These are phyloP conservation scores for Brachypodium distachyon DNA, from an alignment of 202 grass and related monocot genomes.

Conservation along the genomic window DNA sequence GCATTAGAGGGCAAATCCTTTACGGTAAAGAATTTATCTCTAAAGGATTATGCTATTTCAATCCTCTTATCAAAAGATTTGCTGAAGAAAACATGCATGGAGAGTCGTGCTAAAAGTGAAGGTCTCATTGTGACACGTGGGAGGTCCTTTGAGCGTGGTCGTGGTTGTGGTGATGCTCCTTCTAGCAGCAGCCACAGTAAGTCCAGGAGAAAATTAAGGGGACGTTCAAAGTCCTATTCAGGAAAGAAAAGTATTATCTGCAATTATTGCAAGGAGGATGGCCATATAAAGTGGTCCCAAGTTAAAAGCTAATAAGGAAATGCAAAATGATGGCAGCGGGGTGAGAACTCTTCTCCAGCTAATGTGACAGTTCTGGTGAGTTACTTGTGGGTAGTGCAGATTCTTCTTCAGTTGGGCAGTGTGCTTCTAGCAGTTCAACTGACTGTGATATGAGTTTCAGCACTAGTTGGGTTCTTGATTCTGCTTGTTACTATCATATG, in stretches of 20 bases:
- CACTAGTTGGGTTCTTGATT: neutral
- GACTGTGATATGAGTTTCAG: neutral
- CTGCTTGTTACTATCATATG: too few species aligned
- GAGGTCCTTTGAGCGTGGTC: neutral
- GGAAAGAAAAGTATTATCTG: neutral
- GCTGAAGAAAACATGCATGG: neutral
- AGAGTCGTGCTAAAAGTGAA: too few species aligned
- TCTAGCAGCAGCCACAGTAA: neutral
- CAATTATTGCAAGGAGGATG: neutral
- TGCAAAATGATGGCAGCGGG: neutral
- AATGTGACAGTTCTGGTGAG: neutral
- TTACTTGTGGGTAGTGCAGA: neutral
- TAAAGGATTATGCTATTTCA: neutral
- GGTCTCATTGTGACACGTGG: neutral
- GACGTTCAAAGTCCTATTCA: neutral
- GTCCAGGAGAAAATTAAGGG: too few species aligned
- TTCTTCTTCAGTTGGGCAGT: neutral
- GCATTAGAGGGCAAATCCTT: too few species aligned
- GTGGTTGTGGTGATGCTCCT: neutral
- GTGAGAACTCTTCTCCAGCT: neutral
- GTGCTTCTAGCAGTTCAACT: neutral
- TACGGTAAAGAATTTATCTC: neutral
- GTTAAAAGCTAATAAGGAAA: neutral
- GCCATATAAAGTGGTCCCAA: neutral
- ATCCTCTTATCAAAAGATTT: neutral